phyloP scores from a whole-genome alignment of 805 yeast genomes.

The Metschnikowia lochheadii region DNA sequence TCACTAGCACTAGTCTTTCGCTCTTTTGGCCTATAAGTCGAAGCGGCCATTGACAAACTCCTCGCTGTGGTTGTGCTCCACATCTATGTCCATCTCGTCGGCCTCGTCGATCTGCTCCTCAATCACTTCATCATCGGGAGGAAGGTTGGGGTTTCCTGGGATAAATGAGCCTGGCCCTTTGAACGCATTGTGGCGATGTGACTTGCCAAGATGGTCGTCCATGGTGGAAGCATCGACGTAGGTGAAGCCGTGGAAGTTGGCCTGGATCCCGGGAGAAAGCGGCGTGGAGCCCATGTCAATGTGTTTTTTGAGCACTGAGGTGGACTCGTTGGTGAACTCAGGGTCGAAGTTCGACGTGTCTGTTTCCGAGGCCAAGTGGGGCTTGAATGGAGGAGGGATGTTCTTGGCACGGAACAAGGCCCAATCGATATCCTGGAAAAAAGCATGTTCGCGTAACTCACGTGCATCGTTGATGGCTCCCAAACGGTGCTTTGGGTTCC shows the following conservation, averaged over 20 bases:
- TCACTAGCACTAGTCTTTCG: too few relatives aligned
- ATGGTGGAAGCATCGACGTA: slow-evolving; percentile 91
- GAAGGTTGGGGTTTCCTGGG: slow-evolving; percentile 74
- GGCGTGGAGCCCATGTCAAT: slow-evolving; percentile 71
- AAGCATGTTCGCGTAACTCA: slow-evolving; percentile 88
- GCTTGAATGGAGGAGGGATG: slow-evolving; percentile 95
- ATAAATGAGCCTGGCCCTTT: slow-evolving; percentile 64
- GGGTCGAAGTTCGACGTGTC: slow-evolving; percentile 98
- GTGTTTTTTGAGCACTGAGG: slow-evolving; percentile 71
- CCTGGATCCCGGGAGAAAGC: slow-evolving; percentile 90
- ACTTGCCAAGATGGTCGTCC: slow-evolving; percentile 70
- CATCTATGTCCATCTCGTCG: slow-evolving; percentile 49
- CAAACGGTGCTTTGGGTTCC: slow-evolving; percentile 92
- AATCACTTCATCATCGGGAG: slow-evolving; percentile 80
- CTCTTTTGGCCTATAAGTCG: slow-evolving; percentile 48
- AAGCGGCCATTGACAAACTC: slow-evolving; percentile 88
- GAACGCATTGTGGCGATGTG: slow-evolving; percentile 34
- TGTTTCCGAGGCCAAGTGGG: slow-evolving; percentile 83
- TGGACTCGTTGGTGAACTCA: slow-evolving; percentile 89
- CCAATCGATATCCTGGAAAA: slow-evolving; percentile 93
- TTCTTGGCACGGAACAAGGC: slow-evolving; percentile 67
- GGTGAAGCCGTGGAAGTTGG: slow-evolving; percentile 94
- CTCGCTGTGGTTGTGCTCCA: slow-evolving; percentile 59
- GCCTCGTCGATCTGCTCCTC: slow-evolving; percentile 52
- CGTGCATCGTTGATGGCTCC: slow-evolving; percentile 91